Evolutionary conservation across 2,329 filamentous ascomycete genomes (phyloP).

Genomic region (Aspergillus aculeatinus): DNA sequence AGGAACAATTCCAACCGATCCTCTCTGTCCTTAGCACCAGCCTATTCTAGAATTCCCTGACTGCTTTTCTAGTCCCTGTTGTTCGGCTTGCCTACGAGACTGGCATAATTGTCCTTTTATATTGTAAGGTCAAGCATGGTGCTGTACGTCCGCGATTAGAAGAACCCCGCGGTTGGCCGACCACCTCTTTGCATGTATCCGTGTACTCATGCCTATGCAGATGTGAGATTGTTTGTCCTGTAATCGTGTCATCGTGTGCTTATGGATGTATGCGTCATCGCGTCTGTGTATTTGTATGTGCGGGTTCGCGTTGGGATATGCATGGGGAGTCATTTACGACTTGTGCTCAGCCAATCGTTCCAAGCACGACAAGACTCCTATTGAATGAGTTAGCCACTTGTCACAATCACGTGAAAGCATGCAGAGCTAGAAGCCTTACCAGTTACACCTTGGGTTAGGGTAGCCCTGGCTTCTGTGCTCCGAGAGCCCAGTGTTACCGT

Average conservation of each 20-base stretch:
- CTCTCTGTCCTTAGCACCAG: neutral
- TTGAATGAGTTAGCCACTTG: neutral
- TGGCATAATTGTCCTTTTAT: neutral
- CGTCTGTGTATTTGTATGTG: neutral
- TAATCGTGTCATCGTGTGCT: neutral
- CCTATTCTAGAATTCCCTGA: neutral
- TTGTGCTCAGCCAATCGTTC: conserved; percentile 48
- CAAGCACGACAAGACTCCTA: conserved; percentile 54
- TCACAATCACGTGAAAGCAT: conserved; percentile 1
- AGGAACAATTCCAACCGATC: no score
- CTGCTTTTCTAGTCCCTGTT: neutral
- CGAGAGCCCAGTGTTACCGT: conserved; percentile 84
- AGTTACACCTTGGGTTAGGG: conserved; percentile 86
- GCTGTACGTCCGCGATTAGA: no score
- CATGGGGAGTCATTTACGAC: neutral
- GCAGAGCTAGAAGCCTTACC: conserved; percentile 56
- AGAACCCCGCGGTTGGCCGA: neutral
- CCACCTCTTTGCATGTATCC: neutral
- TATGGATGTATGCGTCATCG: neutral
- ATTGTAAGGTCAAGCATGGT: neutral
- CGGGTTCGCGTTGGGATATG: neutral
- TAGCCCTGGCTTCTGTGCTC: conserved; percentile 83
- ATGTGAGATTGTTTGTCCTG: neutral
- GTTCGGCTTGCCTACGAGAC: neutral
- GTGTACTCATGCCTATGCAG: neutral